Conservation (phyloP, 768 basidiomycete species). For the Glaciozyma martinii region DNA sequence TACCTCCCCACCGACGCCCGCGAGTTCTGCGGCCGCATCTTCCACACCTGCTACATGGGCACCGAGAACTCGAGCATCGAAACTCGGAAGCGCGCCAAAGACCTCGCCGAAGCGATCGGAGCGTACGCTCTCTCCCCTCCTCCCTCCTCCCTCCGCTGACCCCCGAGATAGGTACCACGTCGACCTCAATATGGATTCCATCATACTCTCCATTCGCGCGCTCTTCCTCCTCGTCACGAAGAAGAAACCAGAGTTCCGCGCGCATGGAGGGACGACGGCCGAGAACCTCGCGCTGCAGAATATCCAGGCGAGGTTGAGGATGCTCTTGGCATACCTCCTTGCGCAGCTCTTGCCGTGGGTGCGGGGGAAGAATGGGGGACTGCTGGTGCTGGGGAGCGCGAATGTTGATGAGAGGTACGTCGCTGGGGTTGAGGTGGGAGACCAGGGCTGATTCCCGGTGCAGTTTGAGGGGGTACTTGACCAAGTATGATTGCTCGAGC, state of each 20-base stretch:
- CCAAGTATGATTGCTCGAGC: conserved; percentile 91
- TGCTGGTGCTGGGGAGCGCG: conserved; percentile 92
- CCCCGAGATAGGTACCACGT: conserved; percentile 63
- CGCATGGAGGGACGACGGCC: conserved; percentile 71
- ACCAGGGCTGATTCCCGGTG: neutral
- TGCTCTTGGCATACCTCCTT: conserved; percentile 82
- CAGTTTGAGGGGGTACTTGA: conserved; percentile 89
- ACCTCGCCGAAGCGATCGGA: conserved; percentile 78
- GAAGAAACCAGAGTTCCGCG: conserved; percentile 62
- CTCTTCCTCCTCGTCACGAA: conserved; percentile 78
- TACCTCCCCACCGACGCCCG: conserved; percentile 79
- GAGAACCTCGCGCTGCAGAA: conserved; percentile 97
- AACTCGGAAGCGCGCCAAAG: conserved; percentile 75
- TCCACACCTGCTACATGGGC: conserved; percentile 99
- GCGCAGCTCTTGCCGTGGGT: conserved; percentile 87
- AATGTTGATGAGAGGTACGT: conserved; percentile 91
- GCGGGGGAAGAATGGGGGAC: conserved; percentile 63
- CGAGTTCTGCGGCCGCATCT: conserved; percentile 76
- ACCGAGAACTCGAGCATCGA: conserved; percentile 89
- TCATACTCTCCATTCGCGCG: conserved; percentile 73
- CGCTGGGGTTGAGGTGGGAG: neutral
- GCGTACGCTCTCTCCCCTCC: conserved; percentile 48
- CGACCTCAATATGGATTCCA: conserved; percentile 89
- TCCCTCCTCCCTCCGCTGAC: conserved; percentile 3
- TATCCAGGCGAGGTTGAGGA: conserved; percentile 89